Evolutionary conservation across 176 grass and related monocot species (phyloP).

Genomic region (Phoenix dactylifera): DNA sequence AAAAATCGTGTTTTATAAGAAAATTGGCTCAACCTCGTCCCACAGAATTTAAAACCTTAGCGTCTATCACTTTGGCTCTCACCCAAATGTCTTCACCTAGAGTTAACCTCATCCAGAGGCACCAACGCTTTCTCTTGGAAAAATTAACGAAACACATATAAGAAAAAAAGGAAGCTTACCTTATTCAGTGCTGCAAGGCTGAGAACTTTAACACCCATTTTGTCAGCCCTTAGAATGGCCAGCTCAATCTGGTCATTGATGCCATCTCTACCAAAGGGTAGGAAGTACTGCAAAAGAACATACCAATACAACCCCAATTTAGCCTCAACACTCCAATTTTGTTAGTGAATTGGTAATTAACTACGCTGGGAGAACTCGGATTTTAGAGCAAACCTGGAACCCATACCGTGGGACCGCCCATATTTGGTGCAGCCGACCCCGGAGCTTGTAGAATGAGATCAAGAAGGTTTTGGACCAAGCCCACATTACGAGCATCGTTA

Average conservation of each 20-base stretch:
- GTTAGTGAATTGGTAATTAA: no score
- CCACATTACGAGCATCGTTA: constrained; percentile 65
- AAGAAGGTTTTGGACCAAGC: constrained; percentile 71
- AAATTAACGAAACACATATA: not conserved
- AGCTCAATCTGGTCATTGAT: constrained; percentile 89
- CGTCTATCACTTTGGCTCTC: no score
- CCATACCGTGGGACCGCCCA: constrained; percentile 77
- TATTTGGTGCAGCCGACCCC: constrained; percentile 31
- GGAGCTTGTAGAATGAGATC: constrained; percentile 51
- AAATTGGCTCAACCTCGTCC: no score
- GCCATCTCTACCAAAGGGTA: constrained; percentile 64
- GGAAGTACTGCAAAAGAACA: constrained; percentile 42
- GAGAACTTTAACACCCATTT: constrained; percentile 67
- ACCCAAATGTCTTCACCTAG: no score
- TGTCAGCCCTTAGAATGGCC: constrained; percentile 64
- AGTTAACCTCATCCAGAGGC: no score
- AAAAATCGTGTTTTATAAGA: no score
- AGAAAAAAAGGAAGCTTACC: constrained; percentile 22
- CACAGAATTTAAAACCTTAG: no score
- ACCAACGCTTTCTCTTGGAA: no score
- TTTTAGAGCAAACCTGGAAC: constrained; percentile 43
- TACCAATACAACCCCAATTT: not conserved
- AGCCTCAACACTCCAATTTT: not conserved
- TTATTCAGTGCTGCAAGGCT: constrained; percentile 95
- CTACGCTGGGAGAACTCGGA: no score